phyloP scores from a whole-genome alignment of 352 stramenopile species.

The Globisporangium uncinulatum region DNA sequence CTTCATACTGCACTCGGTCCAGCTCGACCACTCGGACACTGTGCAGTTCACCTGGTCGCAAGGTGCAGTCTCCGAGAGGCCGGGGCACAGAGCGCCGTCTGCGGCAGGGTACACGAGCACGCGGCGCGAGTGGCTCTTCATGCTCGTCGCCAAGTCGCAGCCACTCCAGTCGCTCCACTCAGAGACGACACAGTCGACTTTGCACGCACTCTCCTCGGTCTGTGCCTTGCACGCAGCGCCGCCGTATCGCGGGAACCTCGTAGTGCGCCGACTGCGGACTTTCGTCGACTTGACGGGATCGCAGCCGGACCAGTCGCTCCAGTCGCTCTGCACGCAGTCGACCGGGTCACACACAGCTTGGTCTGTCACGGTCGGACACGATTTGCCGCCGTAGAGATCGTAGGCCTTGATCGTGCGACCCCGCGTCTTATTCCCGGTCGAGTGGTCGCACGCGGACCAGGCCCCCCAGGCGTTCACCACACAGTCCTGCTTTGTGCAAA shows the following conservation, averaged over 20 bases:
- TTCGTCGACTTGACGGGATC: slow-evolving; percentile 25
- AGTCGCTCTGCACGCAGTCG: slow-evolving; percentile 42
- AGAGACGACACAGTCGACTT: slow-evolving; percentile 38
- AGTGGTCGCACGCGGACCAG: slow-evolving; percentile 44
- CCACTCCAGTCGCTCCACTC: slow-evolving; percentile 41
- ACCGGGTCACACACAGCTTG: slow-evolving; percentile 23
- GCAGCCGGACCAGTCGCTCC: slow-evolving; percentile 45
- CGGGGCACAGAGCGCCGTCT: slow-evolving; percentile 21
- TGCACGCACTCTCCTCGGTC: slow-evolving; percentile 24
- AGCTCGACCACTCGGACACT: slow-evolving; percentile 38
- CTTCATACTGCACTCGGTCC: slow-evolving; percentile 45
- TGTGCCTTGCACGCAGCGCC: slow-evolving; percentile 22
- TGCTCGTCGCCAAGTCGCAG: slow-evolving; percentile 40
- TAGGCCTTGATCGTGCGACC: slow-evolving; percentile 27
- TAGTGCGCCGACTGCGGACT: slow-evolving; percentile 20
- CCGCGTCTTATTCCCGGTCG: slow-evolving; percentile 23
- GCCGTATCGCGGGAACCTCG: slow-evolving; percentile 25
- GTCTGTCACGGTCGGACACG: slow-evolving; percentile 20
- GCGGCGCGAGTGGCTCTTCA: slow-evolving; percentile 33
- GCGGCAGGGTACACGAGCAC: slow-evolving; percentile 24
- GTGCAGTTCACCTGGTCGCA: slow-evolving; percentile 46
- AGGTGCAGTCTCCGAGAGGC: slow-evolving; percentile 11
- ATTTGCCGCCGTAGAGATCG: slow-evolving; percentile 23
- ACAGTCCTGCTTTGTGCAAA: slow-evolving; percentile 41
- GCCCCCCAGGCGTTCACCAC: slow-evolving; percentile 34